phyloP scores from a whole-genome alignment of 1,284 basidiomycete species.

The Trichosporon inkin region DNA sequence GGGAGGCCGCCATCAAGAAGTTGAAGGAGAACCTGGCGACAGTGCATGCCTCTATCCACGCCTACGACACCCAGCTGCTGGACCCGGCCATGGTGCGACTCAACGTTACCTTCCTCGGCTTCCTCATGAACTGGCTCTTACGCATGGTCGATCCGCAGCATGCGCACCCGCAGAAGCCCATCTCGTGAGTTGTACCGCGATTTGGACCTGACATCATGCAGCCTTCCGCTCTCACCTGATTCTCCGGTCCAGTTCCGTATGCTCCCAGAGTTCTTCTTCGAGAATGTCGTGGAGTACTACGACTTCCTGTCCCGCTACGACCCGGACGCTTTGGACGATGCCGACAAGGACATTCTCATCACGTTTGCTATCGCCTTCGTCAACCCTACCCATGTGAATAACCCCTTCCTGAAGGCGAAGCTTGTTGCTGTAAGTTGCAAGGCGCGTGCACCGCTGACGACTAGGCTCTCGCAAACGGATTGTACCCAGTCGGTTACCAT shows the following conservation, averaged over 20 bases:
- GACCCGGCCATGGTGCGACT: slow-evolving; percentile 80
- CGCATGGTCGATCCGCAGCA: slow-evolving; percentile 83
- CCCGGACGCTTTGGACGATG: slow-evolving; percentile 73
- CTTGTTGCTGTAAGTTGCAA: slow-evolving; percentile 71
- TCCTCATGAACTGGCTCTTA: slow-evolving; percentile 92
- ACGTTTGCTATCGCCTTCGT: slow-evolving; percentile 88
- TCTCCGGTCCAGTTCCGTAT: slow-evolving; percentile 80
- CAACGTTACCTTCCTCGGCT: slow-evolving; percentile 77
- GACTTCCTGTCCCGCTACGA: slow-evolving; percentile 72
- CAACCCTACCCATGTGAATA: slow-evolving; percentile 95
- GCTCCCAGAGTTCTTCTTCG: slow-evolving; percentile 90
- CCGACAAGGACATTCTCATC: slow-evolving; percentile 82
- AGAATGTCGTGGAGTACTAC: slow-evolving; percentile 88
- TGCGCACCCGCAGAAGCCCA: slow-evolving; percentile 65
- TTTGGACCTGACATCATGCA: slow-evolving; percentile 43
- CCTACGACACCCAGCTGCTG: slow-evolving; percentile 78
- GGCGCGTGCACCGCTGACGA: background rate
- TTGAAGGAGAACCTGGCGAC: slow-evolving; percentile 67
- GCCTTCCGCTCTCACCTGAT: slow-evolving; percentile 78
- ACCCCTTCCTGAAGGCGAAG: slow-evolving; percentile 97
- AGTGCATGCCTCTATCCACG: slow-evolving; percentile 64
- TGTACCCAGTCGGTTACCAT: slow-evolving; percentile 70
- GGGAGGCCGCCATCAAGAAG: slow-evolving; percentile 58
- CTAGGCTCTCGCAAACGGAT: slow-evolving; percentile 78
- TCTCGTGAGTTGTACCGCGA: slow-evolving; percentile 57